Evolutionary conservation across 2,329 filamentous ascomycete species (phyloP), one percentile per base, ranked within the genome.

Genomic region (Akanthomyces uredinophilus): DNA sequence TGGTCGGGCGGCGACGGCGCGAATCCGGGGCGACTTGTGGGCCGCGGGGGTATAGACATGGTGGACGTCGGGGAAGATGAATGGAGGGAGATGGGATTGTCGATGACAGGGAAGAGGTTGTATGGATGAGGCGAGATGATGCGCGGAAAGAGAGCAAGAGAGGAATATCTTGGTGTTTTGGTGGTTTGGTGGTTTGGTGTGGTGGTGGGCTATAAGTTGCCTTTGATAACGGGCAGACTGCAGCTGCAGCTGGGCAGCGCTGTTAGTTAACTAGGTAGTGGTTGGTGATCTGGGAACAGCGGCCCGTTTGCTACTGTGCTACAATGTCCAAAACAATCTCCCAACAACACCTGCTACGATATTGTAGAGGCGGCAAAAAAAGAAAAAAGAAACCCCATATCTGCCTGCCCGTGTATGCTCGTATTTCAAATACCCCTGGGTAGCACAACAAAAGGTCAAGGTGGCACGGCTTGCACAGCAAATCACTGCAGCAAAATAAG

Each of bases 1-100:
- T 58, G 32, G 55, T 58, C 35, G 32, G 55, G 44, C 29, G 16
- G 13, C 24, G 37, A 59, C n/a, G 46, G 37, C 27, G 43, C 37
- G 47, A 51, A n/a, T 44, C 47, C n/a, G 47, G 47, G 57, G 47
- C 37, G 47, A 44, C 24, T 51, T 29, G 57, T 44, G 57, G 47
- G 37, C 47, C 57, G 47, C 37, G 47, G 47, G 47, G 37, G 37
- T 35, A 8, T 55, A 35, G 47, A 29, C 56, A 51, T 43, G 20
- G 18, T 51, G n/a, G 37, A 22, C 1, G 18, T 52, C n/a, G 27
- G 5, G 56, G 24, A 16, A 32, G 27, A n/a, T 16, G 24, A 37
- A 41, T 7, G 27, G 35, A 10, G 47, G 57, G n/a, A 20, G 32
- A 41, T 7, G 46, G 8, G 6, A 46, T 11, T 32, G 53, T 41